Conservation (phyloP, 208 protist species). For the Crithidia fasciculata region DNA sequence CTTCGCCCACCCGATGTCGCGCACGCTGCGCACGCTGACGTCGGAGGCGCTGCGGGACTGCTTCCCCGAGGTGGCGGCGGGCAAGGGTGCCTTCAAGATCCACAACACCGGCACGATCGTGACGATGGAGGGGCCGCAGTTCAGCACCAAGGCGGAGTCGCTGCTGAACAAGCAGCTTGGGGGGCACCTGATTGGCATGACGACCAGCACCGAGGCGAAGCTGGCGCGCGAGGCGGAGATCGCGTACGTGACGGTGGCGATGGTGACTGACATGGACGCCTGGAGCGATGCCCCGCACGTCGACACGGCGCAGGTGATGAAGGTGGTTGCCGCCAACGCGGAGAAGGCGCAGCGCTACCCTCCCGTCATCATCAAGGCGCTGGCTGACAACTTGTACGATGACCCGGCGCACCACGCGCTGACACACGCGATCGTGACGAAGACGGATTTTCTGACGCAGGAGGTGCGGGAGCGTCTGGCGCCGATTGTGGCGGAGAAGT, state of each 20-base stretch:
- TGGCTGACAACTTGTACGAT: constrained; percentile 34
- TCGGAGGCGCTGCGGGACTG: constrained; percentile 41
- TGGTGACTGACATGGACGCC: constrained; percentile 96
- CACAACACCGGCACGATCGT: constrained; percentile 75
- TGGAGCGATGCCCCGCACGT: constrained; percentile 89
- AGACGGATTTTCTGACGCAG: constrained; percentile 41
- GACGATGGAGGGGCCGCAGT: constrained; percentile 93
- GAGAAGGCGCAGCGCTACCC: constrained; percentile 75
- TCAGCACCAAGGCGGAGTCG: constrained; percentile 89
- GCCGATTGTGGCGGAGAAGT: constrained; percentile 63
- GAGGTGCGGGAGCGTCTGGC: constrained; percentile 55
- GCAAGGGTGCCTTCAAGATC: constrained; percentile 43
- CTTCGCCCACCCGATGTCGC: constrained; percentile 84
- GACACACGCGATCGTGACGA: constrained; percentile 57
- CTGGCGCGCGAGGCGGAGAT: constrained; percentile 94
- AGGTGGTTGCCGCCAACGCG: constrained; percentile 64
- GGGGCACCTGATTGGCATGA: constrained; percentile 94
- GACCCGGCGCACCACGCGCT: constrained; percentile 74
- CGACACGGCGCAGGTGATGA: constrained; percentile 52
- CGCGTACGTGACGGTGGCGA: constrained; percentile 80
- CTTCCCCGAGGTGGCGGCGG: constrained; percentile 41
- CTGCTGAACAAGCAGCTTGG: constrained; percentile 77
- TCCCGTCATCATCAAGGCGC: constrained; percentile 43
- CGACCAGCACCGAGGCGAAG: constrained; percentile 87
- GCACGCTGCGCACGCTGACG: constrained; percentile 42